These are phyloP conservation scores for Paxillus ammoniavirescens DNA, from an alignment of 768 basidiomycete genomes.

Conservation along the genomic window DNA sequence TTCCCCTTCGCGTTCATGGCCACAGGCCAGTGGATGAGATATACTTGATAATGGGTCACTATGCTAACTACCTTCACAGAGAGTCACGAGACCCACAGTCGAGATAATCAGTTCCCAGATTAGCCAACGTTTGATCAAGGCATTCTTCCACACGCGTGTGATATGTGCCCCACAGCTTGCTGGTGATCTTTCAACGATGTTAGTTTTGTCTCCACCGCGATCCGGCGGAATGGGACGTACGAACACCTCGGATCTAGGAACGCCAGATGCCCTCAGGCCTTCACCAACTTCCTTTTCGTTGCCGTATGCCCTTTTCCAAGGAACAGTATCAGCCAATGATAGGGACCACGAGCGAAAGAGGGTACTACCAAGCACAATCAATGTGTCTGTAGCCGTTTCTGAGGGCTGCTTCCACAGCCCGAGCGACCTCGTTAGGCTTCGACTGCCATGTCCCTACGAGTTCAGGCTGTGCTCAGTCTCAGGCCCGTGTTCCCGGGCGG, in stretches of 20 bases:
- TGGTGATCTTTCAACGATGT: constrained; percentile 53
- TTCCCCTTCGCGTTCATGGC: constrained; percentile 68
- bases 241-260: constrained; percentile 73
- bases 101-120: constrained; percentile 82
- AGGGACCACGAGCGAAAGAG: not conserved
- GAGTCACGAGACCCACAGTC: constrained; percentile 52
- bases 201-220: not conserved
- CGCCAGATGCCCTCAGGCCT: constrained; percentile 73
- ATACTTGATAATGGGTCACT: constrained; percentile 34
- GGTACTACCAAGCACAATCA: constrained; percentile 58
- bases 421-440: constrained; percentile 63
- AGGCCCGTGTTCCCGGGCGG: constrained; percentile 10
- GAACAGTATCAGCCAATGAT: constrained; percentile 16
- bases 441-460: constrained; percentile 77
- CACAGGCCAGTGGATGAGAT: constrained; percentile 83
- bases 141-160: constrained; percentile 72
- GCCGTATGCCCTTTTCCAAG: constrained; percentile 49
- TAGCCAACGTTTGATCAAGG: constrained; percentile 71
- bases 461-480: not conserved
- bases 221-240: constrained; percentile 33
- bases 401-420: constrained; percentile 73
- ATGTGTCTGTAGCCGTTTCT: constrained; percentile 78
- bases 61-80: not conserved
- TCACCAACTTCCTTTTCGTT: constrained; percentile 85
- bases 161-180: constrained; percentile 68